These are phyloP conservation scores for Pseudogymnoascus sp. DNA, from an alignment of 2,329 filamentous ascomycete species.

Conservation along the genomic window DNA sequence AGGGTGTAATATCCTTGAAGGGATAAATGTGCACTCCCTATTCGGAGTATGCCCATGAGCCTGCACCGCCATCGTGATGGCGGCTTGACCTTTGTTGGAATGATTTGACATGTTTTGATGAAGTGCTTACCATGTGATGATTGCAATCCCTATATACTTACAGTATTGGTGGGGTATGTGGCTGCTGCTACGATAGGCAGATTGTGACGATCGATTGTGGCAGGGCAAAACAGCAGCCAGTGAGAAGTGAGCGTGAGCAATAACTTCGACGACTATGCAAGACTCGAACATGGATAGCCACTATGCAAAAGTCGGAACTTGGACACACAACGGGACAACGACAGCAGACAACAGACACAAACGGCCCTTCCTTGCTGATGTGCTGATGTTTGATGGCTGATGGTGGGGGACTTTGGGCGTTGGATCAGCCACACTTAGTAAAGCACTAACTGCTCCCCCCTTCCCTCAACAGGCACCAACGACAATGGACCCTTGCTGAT, in stretches of 20 bases:
- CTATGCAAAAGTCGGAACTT: neutral
- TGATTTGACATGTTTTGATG: neutral
- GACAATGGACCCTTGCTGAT: slow-evolving; percentile 5
- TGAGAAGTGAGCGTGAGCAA: neutral
- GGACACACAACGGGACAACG: neutral
- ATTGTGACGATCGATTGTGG: neutral
- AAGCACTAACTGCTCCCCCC: neutral
- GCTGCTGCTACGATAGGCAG: neutral
- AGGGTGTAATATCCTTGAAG: neutral
- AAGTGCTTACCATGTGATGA: neutral
- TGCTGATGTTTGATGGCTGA: neutral
- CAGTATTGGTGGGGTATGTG: slow-evolving; percentile 2
- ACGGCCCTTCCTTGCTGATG: neutral
- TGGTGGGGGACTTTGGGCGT: neutral
- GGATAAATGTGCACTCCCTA: neutral
- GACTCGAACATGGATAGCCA: neutral
- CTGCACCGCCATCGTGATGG: neutral
- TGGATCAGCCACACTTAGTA: slow-evolving; percentile 6
- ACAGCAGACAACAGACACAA: neutral
- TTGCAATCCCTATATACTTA: neutral
- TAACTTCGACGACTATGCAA: neutral
- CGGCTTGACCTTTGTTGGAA: neutral
- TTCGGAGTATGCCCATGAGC: neutral
- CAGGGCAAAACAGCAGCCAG: neutral
- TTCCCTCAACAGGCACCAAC: slow-evolving; percentile 7